A percentile compares a stretch with the other conserved stretches of the same genome.
phyloP scores from a whole-genome alignment of 495 filamentous ascomycete genomes.

The Penicillium longicatenatum region DNA sequence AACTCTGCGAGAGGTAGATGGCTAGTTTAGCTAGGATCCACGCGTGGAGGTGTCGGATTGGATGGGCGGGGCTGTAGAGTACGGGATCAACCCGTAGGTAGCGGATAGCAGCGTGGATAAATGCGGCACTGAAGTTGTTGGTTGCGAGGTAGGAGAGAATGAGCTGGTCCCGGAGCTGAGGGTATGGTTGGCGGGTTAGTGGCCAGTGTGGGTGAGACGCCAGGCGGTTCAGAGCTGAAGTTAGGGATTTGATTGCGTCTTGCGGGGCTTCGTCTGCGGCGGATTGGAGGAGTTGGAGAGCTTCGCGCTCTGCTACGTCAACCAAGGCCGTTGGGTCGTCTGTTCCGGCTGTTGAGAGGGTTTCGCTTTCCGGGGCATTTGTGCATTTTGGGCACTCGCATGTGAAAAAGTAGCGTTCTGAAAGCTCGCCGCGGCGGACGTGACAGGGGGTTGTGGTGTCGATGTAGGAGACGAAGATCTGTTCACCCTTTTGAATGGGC shows the following conservation, averaged over 20 bases:
- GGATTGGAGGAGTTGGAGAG: constrained; percentile 29
- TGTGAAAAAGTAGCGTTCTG: constrained; percentile 63
- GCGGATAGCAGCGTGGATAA: constrained; percentile 41
- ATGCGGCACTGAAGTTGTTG: constrained; percentile 34
- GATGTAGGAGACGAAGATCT: constrained; percentile 70
- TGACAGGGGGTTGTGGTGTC: constrained; percentile 57
- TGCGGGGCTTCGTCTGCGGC: constrained; percentile 14
- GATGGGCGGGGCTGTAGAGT: constrained; percentile 40
- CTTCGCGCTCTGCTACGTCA: constrained; percentile 26
- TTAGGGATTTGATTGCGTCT: constrained; percentile 23
- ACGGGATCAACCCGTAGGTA: constrained; percentile 42
- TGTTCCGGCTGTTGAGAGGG: constrained; percentile 12
- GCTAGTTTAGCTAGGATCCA: constrained; percentile 44
- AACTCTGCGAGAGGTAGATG: constrained; percentile 36
- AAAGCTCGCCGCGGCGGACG: constrained; percentile 53
- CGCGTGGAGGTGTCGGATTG: constrained; percentile 45
- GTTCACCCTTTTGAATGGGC: constrained; percentile 54
- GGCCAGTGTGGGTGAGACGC: constrained; percentile 30
- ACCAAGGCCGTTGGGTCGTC: constrained; percentile 14
- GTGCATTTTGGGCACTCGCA: constrained; percentile 62
- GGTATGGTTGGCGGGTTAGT: constrained; percentile 42
- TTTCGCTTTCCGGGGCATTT: constrained; percentile 24
- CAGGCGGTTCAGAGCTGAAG: constrained; percentile 27
- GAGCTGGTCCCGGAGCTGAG: constrained; percentile 41
- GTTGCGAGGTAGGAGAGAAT: constrained; percentile 35